Conservation (phyloP, 2,329 filamentous ascomycete genomes). For the Fusarium verticillioides region DNA sequence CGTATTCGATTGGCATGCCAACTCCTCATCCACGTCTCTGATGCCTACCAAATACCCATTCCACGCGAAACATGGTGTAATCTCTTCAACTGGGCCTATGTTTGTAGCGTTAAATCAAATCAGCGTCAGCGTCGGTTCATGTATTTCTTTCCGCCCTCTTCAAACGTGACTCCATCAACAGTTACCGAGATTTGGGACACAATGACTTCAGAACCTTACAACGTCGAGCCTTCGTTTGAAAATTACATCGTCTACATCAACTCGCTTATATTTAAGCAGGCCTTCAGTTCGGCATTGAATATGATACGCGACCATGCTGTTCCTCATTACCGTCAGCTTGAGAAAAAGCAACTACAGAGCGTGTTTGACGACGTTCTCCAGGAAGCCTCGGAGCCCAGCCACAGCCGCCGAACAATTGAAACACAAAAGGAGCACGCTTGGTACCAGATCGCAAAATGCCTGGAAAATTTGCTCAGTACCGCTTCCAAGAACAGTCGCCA, state of each 20-base stretch:
- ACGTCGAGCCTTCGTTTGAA: constrained; percentile 65
- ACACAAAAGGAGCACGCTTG: constrained; percentile 48
- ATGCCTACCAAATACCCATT: constrained; percentile 68
- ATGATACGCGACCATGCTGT: constrained; percentile 55
- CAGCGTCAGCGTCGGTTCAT: constrained; percentile 51
- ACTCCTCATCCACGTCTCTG: constrained; percentile 71
- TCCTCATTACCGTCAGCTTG: constrained; percentile 50
- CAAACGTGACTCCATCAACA: constrained; percentile 54
- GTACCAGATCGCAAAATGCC: constrained; percentile 46
- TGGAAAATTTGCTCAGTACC: constrained; percentile 44
- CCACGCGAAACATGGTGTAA: constrained; percentile 70
- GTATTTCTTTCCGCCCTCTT: constrained; percentile 39
- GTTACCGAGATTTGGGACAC: constrained; percentile 66
- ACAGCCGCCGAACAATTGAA: constrained; percentile 45
- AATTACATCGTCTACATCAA: constrained; percentile 63
- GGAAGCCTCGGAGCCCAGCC: constrained; percentile 19
- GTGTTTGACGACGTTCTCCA: constrained; percentile 50
- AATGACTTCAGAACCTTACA: constrained; percentile 69
- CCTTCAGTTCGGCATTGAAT: constrained; percentile 47
- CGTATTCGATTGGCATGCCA: constrained; percentile 68
- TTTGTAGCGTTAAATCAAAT: constrained; percentile 58
- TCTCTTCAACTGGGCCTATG: constrained; percentile 74
- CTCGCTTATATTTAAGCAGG: constrained; percentile 48
- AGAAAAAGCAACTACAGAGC: constrained; percentile 42
- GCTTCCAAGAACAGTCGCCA: constrained; percentile 36